Conservation (phyloP, 2,329 filamentous ascomycete genomes). For the Colletotrichum cordylinicola region DNA sequence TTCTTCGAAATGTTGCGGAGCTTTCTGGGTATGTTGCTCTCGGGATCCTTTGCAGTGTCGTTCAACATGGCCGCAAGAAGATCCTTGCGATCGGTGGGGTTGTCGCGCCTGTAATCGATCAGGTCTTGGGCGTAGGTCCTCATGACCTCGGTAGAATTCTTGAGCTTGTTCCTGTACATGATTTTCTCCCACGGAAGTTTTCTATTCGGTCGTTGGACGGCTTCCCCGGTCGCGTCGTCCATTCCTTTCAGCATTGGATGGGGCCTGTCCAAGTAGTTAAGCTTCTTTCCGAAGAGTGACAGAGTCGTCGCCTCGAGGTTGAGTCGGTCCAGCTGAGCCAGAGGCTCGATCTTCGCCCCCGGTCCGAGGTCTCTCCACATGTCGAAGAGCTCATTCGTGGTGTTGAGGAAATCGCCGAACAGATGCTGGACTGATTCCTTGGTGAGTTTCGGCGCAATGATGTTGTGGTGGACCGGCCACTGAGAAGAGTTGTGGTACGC, state of each 20-base stretch:
- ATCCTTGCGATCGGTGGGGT: conserved; percentile 63
- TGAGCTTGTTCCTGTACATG: conserved; percentile 60
- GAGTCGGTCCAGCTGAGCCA: conserved; percentile 57
- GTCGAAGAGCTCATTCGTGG: conserved; percentile 52
- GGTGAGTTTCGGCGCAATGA: conserved; percentile 52
- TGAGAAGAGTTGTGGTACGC: conserved; percentile 52
- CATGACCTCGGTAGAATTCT: conserved; percentile 57
- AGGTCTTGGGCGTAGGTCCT: conserved; percentile 61
- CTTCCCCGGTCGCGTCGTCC: conserved; percentile 61
- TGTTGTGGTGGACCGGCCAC: conserved; percentile 58
- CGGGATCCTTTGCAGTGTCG: conserved; percentile 55
- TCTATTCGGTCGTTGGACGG: conserved; percentile 59
- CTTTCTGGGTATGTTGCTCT: conserved; percentile 51
- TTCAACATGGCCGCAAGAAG: conserved; percentile 65
- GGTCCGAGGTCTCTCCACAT: conserved; percentile 59
- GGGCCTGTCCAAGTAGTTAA: no score
- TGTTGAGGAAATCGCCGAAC: conserved; percentile 55
- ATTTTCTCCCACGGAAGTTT: no score
- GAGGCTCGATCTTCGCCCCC: conserved; percentile 49
- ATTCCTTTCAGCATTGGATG: no score
- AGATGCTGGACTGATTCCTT: conserved; percentile 34
- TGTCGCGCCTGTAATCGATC: conserved; percentile 59
- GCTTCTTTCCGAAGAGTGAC: conserved; percentile 56
- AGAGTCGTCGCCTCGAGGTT: conserved; percentile 57
- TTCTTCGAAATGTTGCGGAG: background rate